phyloP scores from a whole-genome alignment of 306 rosid species.

The Macrotyloma uniflorum region DNA sequence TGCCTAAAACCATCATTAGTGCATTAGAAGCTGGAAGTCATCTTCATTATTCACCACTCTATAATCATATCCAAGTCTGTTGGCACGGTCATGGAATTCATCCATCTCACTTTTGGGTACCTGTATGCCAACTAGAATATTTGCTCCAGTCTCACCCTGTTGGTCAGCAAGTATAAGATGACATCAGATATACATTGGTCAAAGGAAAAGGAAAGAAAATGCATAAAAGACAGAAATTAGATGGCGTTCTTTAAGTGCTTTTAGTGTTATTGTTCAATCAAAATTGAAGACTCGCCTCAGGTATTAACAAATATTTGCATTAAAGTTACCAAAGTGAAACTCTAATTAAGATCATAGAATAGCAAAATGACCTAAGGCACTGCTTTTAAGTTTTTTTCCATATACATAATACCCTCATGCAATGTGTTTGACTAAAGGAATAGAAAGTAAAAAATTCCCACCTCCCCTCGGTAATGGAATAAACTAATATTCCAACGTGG shows the following conservation, averaged over 20 bases:
- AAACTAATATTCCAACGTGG: slow-evolving; percentile 95
- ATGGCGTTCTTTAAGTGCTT: background rate
- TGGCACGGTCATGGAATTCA: slow-evolving; percentile 61
- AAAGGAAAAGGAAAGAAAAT: background rate
- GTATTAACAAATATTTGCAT: background rate
- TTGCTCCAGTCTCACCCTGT: slow-evolving; percentile 92
- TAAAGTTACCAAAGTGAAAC: background rate
- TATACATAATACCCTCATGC: background rate
- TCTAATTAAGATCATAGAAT: too few species aligned
- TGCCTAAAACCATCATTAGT: slow-evolving; percentile 36
- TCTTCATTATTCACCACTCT: slow-evolving; percentile 61
- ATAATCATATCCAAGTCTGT: slow-evolving; percentile 70
- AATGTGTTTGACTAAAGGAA: slow-evolving; percentile 14
- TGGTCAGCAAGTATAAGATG: slow-evolving; percentile 4
- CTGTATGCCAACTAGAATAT: slow-evolving; percentile 88
- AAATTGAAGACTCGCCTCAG: background rate
- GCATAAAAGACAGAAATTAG: background rate
- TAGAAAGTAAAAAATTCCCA: slow-evolving; percentile 29
- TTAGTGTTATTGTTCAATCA: background rate
- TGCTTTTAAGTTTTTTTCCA: background rate
- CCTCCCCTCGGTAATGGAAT: slow-evolving; percentile 89
- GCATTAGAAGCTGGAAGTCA: slow-evolving; percentile 77
- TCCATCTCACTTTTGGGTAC: slow-evolving; percentile 59
- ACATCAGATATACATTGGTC: slow-evolving; percentile 27
- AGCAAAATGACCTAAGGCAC: background rate